Percentiles rank a stretch among this genome's conserved stretches.
Conservation (phyloP, 352 stramenopile species). For the Globisporangium ultimum region DNA sequence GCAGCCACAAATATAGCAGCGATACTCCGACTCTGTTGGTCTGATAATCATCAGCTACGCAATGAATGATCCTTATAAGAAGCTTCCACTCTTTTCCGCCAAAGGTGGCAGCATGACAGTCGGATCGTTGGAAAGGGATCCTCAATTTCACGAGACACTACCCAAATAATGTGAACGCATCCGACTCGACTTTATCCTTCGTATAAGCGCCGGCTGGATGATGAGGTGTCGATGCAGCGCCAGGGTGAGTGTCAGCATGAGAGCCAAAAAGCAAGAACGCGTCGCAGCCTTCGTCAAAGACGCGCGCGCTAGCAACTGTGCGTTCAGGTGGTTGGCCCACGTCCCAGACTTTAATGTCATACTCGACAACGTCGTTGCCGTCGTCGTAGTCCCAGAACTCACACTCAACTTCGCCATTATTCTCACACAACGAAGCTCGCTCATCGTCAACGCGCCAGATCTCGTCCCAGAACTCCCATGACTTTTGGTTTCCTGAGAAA, state of each 20-base stretch:
- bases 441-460: conserved; percentile 11
- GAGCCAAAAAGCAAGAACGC: conserved; percentile 15
- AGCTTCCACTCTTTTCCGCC: no score
- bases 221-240: not conserved
- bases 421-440: not conserved
- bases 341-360: conserved; percentile 7
- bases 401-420: not conserved
- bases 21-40: no score
- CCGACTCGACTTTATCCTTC: not conserved
- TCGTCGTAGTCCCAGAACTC: not conserved
- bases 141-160: not conserved
- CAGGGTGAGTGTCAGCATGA: not conserved
- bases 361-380: conserved; percentile 3
- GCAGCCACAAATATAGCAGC: not conserved
- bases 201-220: not conserved
- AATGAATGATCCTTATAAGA: no score
- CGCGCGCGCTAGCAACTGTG: not conserved
- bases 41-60: no score
- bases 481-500: conserved; percentile 6
- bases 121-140: no score
- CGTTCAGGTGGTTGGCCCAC: not conserved
- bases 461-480: conserved; percentile 17
- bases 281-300: not conserved
- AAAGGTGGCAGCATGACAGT: no score
- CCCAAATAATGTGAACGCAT: conserved; percentile 3